A percentile compares a stretch with the other conserved stretches of the same genome.
phyloP scores from a whole-genome alignment of 1,284 basidiomycete genomes.

The Hemileia vastatrix region DNA sequence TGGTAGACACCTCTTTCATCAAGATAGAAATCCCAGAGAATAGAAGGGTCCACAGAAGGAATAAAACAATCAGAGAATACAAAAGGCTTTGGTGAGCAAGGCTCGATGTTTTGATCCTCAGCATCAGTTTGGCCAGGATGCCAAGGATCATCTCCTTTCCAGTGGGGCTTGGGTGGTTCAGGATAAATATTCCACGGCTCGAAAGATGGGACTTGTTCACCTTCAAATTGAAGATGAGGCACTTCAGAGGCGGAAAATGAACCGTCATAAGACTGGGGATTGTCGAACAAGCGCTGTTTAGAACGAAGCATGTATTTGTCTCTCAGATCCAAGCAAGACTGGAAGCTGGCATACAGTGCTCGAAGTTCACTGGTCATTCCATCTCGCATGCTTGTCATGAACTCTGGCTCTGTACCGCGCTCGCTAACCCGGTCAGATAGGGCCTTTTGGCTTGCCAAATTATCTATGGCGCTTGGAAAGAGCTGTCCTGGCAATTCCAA shows the following conservation, averaged over 20 bases:
- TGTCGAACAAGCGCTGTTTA: conserved; percentile 69
- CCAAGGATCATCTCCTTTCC: conserved; percentile 57
- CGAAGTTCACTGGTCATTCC: conserved; percentile 38
- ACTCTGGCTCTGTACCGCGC: neutral
- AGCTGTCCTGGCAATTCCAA: neutral
- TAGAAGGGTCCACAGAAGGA: conserved; percentile 52
- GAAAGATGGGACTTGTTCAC: conserved; percentile 28
- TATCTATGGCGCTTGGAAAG: neutral
- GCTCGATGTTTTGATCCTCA: conserved; percentile 44
- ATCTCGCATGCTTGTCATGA: neutral
- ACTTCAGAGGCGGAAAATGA: neutral
- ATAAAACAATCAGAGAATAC: conserved; percentile 60
- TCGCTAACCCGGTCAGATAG: neutral
- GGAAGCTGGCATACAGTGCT: conserved; percentile 51
- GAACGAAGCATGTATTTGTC: conserved; percentile 85
- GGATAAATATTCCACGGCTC: conserved; percentile 78
- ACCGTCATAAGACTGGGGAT: conserved; percentile 78
- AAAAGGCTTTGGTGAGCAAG: conserved; percentile 48
- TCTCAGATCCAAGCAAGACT: conserved; percentile 70
- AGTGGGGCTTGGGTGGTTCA: conserved; percentile 78
- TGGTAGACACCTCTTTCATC: conserved; percentile 81
- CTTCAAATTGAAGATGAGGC: neutral
- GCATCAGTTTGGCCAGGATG: conserved; percentile 51
- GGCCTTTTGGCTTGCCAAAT: neutral
- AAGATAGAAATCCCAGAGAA: conserved; percentile 56